Evolutionary conservation across 2,329 filamentous ascomycete genomes (phyloP).

Genomic region (Trichoderma aggressivum): DNA sequence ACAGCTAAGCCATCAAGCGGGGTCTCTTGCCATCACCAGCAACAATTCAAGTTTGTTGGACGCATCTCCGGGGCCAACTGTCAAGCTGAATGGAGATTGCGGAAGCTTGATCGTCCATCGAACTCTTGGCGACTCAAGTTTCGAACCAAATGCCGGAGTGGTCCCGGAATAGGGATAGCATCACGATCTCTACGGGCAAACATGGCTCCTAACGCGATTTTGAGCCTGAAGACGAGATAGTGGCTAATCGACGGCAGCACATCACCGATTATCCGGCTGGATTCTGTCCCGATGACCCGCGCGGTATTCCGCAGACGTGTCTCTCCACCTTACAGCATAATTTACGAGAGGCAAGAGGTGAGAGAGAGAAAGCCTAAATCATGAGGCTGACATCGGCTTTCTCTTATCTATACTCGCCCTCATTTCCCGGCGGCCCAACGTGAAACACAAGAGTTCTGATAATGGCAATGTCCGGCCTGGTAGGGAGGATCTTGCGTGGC

Average conservation of each 20-base stretch:
- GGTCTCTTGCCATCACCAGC: background rate
- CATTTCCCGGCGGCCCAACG: background rate
- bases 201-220: background rate
- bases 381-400: background rate
- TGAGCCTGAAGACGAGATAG: background rate
- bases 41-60: background rate
- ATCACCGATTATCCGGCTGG: conserved; percentile 7
- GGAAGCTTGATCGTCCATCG: background rate
- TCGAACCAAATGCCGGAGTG: conserved; percentile 11
- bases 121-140: conserved; percentile 4
- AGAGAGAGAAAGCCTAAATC: background rate
- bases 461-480: background rate
- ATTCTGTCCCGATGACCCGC: conserved; percentile 6
- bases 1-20: background rate
- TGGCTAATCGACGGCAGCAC: background rate
- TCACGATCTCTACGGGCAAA: background rate
- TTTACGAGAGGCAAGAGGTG: background rate
- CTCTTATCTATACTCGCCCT: background rate
- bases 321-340: background rate
- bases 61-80: background rate
- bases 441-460: background rate
- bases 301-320: background rate
- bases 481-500: background rate
- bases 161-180: conserved; percentile 8
- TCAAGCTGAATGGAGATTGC: background rate